Evolutionary conservation across 257 asterid genomes (phyloP).

Genomic region (Thymus quinquecostatus): DNA sequence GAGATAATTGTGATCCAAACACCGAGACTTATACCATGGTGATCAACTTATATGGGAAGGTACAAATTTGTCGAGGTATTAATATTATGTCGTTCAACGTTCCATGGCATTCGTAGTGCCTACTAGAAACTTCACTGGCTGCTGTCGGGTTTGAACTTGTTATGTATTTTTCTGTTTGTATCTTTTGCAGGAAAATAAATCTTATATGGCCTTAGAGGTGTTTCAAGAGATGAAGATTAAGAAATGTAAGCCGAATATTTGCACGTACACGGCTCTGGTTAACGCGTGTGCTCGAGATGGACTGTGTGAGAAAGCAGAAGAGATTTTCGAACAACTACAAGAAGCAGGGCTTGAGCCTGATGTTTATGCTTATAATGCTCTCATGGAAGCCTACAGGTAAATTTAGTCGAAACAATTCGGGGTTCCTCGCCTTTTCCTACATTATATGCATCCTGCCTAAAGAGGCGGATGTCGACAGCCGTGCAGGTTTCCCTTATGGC

Average conservation of each 20-base stretch:
- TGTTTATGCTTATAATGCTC: constrained; percentile 84
- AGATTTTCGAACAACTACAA: constrained; percentile 74
- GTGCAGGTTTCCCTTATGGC: constrained; percentile 80
- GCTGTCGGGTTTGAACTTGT: background rate
- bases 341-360: constrained; percentile 91
- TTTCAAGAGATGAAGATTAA: constrained; percentile 69
- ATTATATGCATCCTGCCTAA: background rate
- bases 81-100: no score
- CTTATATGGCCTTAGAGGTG: constrained; percentile 80
- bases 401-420: background rate
- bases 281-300: constrained; percentile 91
- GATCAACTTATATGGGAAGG: constrained; percentile 90
- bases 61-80: constrained; percentile 20
- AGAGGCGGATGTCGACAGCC: constrained; percentile 44
- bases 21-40: constrained; percentile 81
- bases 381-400: constrained; percentile 92
- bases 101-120: no score
- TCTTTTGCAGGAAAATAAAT: constrained; percentile 59
- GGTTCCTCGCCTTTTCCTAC: background rate
- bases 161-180: background rate
- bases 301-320: constrained; percentile 84
- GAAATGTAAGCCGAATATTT: constrained; percentile 77
- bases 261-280: constrained; percentile 81
- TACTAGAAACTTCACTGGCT: no score
- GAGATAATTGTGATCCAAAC: constrained; percentile 65